Evolutionary conservation across 2,329 filamentous ascomycete species (phyloP), one percentile per base, ranked within the genome.

Genomic region (Colletotrichum chlorophyti): DNA sequence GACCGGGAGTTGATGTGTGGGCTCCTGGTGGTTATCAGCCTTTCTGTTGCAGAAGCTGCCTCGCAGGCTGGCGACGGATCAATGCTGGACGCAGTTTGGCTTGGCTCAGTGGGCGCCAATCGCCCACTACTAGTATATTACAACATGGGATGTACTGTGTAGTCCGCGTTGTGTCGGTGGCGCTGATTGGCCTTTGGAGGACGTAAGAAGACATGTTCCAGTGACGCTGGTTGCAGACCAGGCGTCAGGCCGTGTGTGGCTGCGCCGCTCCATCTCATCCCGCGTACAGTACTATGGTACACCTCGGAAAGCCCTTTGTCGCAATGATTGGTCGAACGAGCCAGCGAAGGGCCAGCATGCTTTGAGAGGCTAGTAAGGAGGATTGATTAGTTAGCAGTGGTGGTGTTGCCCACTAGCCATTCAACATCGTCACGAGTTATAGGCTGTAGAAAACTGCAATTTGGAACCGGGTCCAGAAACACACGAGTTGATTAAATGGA

Each of bases 31-130:
- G 63, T 38, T 51, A 58, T 59, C 58, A 52, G 45, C 50, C 62
- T 49, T 57, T 63, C 57, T 66, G 62, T 65, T 61, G 66, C 61
- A 69, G 53, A 65, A 63, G 61, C 60, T 65, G 63, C 66, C 51
- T 68, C 63, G 62, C 38, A 41, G 38, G 41, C 58, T 61, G 61
- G 61, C 38, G 45, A 52, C 49, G 46, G 50, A 60, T 60, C 58
- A 60, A 57, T 60, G 58, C 53, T 46, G 19, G 17, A 9, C 43
- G 26, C n/a, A 43, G 23, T 37, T 19, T 57, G 40, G 52, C 46
- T 46, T 37, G 32, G 53, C 46, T 60, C 53, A 47, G 35, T 42
- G 31, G 32, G 40, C 53, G 53, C 51, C 53, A 46, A 46, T 58
- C 47, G 53, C 46, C n/a, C n/a, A n/a, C n/a, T n/a, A n/a, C n/a